Evolutionary conservation across 306 rosid genomes (phyloP), one percentile per base, ranked within the genome.

Genomic region (Comarum palustre): DNA sequence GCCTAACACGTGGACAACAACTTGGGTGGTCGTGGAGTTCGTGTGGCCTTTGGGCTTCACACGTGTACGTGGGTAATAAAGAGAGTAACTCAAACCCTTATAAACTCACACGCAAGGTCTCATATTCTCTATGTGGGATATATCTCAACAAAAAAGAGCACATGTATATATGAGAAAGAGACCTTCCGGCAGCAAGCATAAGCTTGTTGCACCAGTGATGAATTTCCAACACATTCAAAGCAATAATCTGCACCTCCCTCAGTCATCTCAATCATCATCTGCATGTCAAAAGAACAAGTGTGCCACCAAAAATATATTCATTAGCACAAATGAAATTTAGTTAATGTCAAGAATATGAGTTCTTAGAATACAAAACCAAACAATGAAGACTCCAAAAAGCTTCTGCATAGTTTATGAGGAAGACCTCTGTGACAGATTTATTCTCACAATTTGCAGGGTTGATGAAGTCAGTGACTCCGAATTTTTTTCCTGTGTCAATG

Each of bases 191-290:
- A 87, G 69, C 92, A 81, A 76, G 89, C 90, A 75, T 81, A 91
- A 29, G 98, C 98, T 72, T 93, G 96, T 4, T 85, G 82, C 62
- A 93, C 89, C 83, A 91, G 81, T 32, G 91, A 84, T 64, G 92
- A 81, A 75, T 66, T 67, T 60, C 98, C 97, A 70, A 89, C 96
- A 69, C 92, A 91, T 82, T 93, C 97, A 39, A 87, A 91, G 80
- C 98, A 93, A 80, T 81, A 87, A 83, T 91, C 97, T 31, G 94
- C 92, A 34, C 94, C 98, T 6, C 87, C 96, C 17, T 55, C 87
- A 64, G 92, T 91, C 78, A 87, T 86, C 68, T 89, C 90, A 24
- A 11, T 77, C 66, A 91, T 82, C 58, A 80, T 63, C 97, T 90
- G 86, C 67, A 69, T 43, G 13, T 11, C 43, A 47, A 34, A 77